Conservation (phyloP, 768 basidiomycete species). For the Podaxis carcinomalis region DNA sequence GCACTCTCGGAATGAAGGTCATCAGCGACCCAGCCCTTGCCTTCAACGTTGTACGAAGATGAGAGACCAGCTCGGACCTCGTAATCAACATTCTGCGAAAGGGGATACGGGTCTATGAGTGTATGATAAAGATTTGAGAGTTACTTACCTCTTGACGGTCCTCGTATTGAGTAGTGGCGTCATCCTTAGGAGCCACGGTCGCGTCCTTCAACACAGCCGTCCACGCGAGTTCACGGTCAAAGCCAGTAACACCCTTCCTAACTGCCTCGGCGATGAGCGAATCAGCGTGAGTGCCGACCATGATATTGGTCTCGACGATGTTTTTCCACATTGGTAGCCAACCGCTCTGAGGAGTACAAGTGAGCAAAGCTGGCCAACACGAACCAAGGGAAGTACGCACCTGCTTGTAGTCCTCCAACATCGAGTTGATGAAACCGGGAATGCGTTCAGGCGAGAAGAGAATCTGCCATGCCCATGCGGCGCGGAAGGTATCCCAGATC, state of each 20-base stretch:
- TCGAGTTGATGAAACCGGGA: slow-evolving; percentile 70
- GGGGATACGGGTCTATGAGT: background rate
- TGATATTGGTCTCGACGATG: slow-evolving; percentile 82
- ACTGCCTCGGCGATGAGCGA: slow-evolving; percentile 73
- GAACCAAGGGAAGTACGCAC: slow-evolving; percentile 27
- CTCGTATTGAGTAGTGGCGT: slow-evolving; percentile 52
- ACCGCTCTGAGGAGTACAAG: slow-evolving; percentile 43
- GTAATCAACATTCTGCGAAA: slow-evolving; percentile 59
- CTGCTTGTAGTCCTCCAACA: slow-evolving; percentile 75
- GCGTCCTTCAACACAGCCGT: slow-evolving; percentile 74
- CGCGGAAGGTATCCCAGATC: slow-evolving; percentile 77
- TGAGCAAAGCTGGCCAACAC: background rate
- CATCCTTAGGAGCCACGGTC: slow-evolving; percentile 54
- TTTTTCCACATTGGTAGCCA: slow-evolving; percentile 95
- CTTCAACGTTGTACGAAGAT: slow-evolving; percentile 49
- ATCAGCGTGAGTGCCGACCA: slow-evolving; percentile 80
- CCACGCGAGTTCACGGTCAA: slow-evolving; percentile 64
- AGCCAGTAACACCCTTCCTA: slow-evolving; percentile 58
- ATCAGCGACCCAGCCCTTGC: slow-evolving; percentile 72
- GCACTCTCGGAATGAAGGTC: slow-evolving; percentile 79
- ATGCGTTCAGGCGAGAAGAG: slow-evolving; percentile 75
- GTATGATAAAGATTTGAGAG: background rate
- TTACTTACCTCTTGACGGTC: slow-evolving; percentile 65
- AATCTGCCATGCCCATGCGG: slow-evolving; percentile 76
- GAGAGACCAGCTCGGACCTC: slow-evolving; percentile 79